Conservation (phyloP, 2,329 filamentous ascomycete species). For the Colletotrichum spinosum region DNA sequence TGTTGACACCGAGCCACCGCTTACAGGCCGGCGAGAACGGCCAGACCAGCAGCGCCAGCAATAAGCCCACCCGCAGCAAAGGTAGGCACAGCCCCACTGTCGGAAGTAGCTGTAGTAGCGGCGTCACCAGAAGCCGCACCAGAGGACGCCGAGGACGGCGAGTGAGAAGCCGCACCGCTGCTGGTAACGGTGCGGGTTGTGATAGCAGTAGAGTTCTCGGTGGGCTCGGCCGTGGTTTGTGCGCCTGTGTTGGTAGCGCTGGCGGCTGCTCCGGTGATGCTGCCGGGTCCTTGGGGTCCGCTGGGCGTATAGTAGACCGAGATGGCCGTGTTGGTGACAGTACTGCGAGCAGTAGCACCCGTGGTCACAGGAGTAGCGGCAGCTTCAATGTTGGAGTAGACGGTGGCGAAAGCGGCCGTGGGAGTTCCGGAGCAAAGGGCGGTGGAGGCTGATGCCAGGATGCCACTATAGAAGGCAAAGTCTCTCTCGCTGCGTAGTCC, state of each 20-base stretch:
- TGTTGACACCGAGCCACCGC: not conserved
- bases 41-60: slow-evolving; percentile 43
- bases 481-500: slow-evolving; percentile 52
- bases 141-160: slow-evolving; percentile 17
- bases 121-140: slow-evolving; percentile 18
- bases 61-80: slow-evolving; percentile 42
- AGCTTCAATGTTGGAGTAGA: slow-evolving; percentile 48
- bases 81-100: slow-evolving; percentile 43
- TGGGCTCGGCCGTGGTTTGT: not conserved
- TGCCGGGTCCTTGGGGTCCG: slow-evolving; percentile 52
- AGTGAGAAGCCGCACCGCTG: not conserved
- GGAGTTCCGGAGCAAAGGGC: slow-evolving; percentile 52
- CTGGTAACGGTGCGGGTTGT: slow-evolving; percentile 1
- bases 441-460: slow-evolving; percentile 50
- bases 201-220: not conserved
- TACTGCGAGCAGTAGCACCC: slow-evolving; percentile 46
- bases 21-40: slow-evolving; percentile 45
- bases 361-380: slow-evolving; percentile 45
- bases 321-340: slow-evolving; percentile 51
- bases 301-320: slow-evolving; percentile 56
- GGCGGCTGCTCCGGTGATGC: slow-evolving; percentile 54
- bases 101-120: slow-evolving; percentile 27
- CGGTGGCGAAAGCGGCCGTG: slow-evolving; percentile 47
- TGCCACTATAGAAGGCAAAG: slow-evolving; percentile 46
- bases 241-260: slow-evolving; percentile 46